Evolutionary conservation across 2,329 filamentous ascomycete species (phyloP), one percentile per base, ranked within the genome.

Genomic region (Basipetospora chlamydospora): DNA sequence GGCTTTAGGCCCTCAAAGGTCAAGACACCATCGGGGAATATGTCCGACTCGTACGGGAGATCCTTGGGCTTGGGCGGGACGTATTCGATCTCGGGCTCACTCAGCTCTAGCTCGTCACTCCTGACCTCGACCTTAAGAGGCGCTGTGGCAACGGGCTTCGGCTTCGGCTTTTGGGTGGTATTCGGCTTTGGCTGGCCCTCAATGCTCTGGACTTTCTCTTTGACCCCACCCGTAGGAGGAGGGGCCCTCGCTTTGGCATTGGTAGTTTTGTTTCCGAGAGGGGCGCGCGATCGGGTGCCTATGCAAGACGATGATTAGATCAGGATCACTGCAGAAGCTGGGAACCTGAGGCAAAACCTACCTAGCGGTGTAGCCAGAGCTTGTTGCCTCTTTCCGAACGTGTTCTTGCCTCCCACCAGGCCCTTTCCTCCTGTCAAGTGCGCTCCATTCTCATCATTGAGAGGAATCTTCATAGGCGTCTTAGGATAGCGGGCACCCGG

Each of bases 181-280:
- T 72, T 77, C 3, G 69, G 70, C 43, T 73, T 77, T 13, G 62
- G 55, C 39, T 73, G 68, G 1, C 73, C 73, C 43, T 77, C 76
- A 34, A 70, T 57, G 40, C 77, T 73, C 33, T 68, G 65, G 28
- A 68, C 64, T 16, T 65, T 62, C 40, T 61, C 62, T 47, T 77
- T 79, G 22, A 70, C 77, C 21, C 71, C 77, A 6, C 72, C 72
- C 4, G 76, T 77, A 43, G 80, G 77, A 45, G 76, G 69, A 28
- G 22, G 29, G 34, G 66, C 67, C 51, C 66, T 73, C 41, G 78
- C 71, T 63, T 93, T 96, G 37, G 83, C 85, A 56, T 98, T 98
- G 36, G 90, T 96, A 2, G 88, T 96, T 59, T 98, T 98, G 66
- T 84, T 80, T 23, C 88, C 88, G 33, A 98, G 63, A 10, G 85